phyloP scores from a whole-genome alignment of 192 early-diverging fungal species.

The Entomortierella lignicola region DNA sequence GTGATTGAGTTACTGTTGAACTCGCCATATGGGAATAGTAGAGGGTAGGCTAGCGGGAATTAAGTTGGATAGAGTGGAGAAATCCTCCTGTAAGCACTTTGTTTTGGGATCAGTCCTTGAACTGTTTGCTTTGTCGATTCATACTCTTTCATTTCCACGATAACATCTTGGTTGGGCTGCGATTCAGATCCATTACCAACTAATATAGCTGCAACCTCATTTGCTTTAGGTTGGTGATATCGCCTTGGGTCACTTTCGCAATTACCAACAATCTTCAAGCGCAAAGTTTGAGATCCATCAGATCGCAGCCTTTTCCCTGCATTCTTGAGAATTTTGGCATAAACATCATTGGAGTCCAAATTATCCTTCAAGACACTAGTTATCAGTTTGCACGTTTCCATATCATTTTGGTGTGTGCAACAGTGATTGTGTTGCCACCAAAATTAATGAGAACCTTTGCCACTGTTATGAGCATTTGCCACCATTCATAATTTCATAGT shows the following conservation, averaged over 20 bases:
- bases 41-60: slow-evolving; percentile 1
- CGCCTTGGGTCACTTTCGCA: background rate
- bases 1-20: too few species aligned
- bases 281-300: background rate
- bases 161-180: background rate
- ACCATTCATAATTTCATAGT: too few species aligned
- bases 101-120: background rate
- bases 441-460: too few species aligned
- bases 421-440: too few species aligned
- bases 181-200: background rate
- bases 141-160: background rate
- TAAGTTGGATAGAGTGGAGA: slow-evolving; percentile 5
- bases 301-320: background rate
- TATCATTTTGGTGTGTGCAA: too few species aligned
- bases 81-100: background rate
- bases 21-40: slow-evolving; percentile 8
- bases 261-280: background rate
- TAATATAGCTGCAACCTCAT: background rate
- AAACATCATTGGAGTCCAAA: background rate
- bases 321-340: background rate
- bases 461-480: too few species aligned
- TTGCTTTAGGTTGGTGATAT: background rate
- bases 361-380: too few species aligned
- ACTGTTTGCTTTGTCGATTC: too few species aligned
- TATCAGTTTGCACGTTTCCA: too few species aligned